phyloP scores from a whole-genome alignment of 2,329 filamentous ascomycete genomes.

The Domatiomyces globalis region DNA sequence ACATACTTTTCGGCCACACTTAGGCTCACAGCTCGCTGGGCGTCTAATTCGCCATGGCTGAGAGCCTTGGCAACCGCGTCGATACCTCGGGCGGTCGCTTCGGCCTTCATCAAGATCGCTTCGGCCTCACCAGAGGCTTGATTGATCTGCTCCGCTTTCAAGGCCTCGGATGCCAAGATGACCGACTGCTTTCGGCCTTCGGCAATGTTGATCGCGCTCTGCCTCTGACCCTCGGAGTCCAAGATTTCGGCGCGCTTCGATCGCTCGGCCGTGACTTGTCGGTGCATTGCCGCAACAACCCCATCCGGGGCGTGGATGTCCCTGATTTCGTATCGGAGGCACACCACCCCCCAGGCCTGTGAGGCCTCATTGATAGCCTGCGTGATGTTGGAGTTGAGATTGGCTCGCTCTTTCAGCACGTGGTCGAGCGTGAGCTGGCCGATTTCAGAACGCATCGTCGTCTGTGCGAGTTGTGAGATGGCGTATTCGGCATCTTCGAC shows the following conservation, averaged over 20 bases:
- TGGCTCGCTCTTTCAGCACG: slow-evolving; percentile 90
- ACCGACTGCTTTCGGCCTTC: slow-evolving; percentile 95
- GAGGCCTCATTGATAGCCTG: slow-evolving; percentile 96
- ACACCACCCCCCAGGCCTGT: slow-evolving; percentile 91
- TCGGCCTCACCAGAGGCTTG: slow-evolving; percentile 83
- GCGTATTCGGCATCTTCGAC: slow-evolving; percentile 98
- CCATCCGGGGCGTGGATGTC: slow-evolving; percentile 92
- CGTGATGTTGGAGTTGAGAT: slow-evolving; percentile 97
- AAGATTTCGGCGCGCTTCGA: slow-evolving; percentile 96
- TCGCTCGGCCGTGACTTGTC: slow-evolving; percentile 91
- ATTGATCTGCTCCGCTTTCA: slow-evolving; percentile 86
- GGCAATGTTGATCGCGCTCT: slow-evolving; percentile 96
- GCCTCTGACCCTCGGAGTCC: slow-evolving; percentile 89
- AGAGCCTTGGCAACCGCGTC: slow-evolving; percentile 71
- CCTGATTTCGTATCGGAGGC: slow-evolving; percentile 91
- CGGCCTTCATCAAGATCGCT: slow-evolving; percentile 74
- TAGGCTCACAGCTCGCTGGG: slow-evolving; percentile 71
- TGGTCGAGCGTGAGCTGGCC: slow-evolving; percentile 93
- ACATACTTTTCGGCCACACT: slow-evolving; percentile 96
- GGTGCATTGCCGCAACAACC: slow-evolving; percentile 95
- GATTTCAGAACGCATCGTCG: slow-evolving; percentile 97
- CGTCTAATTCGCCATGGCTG: slow-evolving; percentile 54
- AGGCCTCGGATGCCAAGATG: slow-evolving; percentile 84
- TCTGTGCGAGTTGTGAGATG: slow-evolving; percentile 94
- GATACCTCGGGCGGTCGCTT: slow-evolving; percentile 76